Conservation (phyloP, 164 flowering plant species). For the Berberis thunbergii region DNA sequence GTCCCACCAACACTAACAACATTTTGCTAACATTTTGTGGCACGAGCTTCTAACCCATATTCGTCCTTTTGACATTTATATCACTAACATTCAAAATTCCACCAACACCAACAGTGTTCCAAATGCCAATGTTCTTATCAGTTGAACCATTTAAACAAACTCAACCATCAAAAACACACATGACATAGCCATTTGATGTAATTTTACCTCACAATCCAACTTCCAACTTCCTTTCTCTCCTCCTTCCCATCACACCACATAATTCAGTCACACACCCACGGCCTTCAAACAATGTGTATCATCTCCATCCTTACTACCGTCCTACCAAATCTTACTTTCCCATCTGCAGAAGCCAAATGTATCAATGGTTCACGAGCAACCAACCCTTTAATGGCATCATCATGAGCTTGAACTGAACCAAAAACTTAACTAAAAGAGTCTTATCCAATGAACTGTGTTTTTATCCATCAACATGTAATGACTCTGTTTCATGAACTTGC, state of each 20-base stretch:
- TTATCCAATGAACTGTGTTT: constrained; percentile 94
- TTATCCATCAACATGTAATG: constrained; percentile 81
- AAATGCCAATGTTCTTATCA: constrained; percentile 69
- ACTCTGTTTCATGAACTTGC: constrained; percentile 82
- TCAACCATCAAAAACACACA: constrained; percentile 64
- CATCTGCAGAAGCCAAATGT: constrained; percentile 86
- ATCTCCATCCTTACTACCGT: constrained; percentile 6
- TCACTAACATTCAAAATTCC: constrained; percentile 36
- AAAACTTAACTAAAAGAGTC: constrained; percentile 74
- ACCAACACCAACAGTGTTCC: constrained; percentile 56
- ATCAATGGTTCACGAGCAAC: constrained; percentile 44
- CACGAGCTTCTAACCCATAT: constrained; percentile 81
- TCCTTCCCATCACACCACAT: constrained; percentile 72
- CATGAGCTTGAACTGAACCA: constrained; percentile 87
- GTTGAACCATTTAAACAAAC: constrained; percentile 82
- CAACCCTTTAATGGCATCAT: constrained; percentile 80
- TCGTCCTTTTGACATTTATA: constrained; percentile 79
- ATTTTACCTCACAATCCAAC: constrained; percentile 48
- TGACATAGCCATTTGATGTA: constrained; percentile 73
- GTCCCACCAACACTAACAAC: constrained; percentile 80
- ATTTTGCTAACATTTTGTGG: constrained; percentile 61
- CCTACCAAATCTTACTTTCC: constrained; percentile 83
- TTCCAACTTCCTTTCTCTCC: constrained; percentile 38
- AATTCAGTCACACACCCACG: constrained; percentile 64
- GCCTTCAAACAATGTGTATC: constrained; percentile 38